A percentile compares a stretch with the other conserved stretches of the same genome.
phyloP scores from a whole-genome alignment of 192 early-diverging fungal genomes.

The Bifiguratus adelaidae region DNA sequence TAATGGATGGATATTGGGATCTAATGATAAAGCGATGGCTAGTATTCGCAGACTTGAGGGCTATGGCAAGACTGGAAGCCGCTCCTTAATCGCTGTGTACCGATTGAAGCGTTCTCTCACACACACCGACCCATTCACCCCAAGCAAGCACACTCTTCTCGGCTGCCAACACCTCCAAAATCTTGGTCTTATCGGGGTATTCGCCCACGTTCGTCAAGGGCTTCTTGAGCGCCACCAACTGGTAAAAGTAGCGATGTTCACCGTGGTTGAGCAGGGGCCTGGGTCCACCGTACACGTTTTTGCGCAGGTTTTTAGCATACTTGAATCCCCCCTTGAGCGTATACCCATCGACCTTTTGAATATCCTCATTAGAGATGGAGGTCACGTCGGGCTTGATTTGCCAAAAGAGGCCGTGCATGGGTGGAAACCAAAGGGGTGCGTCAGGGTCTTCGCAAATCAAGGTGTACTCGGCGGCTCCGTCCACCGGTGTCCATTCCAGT shows the following conservation, averaged over 20 bases:
- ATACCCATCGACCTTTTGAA: neutral
- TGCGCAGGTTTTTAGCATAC: neutral
- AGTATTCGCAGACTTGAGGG: too few species aligned
- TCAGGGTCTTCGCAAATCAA: neutral
- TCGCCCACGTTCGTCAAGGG: neutral
- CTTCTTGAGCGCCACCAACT: neutral
- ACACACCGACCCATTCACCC: conserved; percentile 3
- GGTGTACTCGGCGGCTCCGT: neutral
- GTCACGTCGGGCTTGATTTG: neutral
- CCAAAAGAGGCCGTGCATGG: neutral
- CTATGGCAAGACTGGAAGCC: too few species aligned
- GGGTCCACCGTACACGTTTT: neutral
- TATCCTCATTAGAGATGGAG: neutral
- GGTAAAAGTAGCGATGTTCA: neutral
- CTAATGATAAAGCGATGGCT: too few species aligned
- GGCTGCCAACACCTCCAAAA: neutral
- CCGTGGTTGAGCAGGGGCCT: neutral
- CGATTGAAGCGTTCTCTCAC: conserved; percentile 1
- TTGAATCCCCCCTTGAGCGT: neutral
- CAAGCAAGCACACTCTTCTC: neutral
- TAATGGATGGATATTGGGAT: too few species aligned
- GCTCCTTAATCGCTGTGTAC: too few species aligned
- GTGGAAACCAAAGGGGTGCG: neutral
- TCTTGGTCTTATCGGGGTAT: neutral
- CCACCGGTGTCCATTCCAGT: neutral